Percentiles rank a stretch among this genome's conserved stretches.
Evolutionary conservation across 176 grass and related monocot species (phyloP).

Genomic region (Oryza meridionalis): DNA sequence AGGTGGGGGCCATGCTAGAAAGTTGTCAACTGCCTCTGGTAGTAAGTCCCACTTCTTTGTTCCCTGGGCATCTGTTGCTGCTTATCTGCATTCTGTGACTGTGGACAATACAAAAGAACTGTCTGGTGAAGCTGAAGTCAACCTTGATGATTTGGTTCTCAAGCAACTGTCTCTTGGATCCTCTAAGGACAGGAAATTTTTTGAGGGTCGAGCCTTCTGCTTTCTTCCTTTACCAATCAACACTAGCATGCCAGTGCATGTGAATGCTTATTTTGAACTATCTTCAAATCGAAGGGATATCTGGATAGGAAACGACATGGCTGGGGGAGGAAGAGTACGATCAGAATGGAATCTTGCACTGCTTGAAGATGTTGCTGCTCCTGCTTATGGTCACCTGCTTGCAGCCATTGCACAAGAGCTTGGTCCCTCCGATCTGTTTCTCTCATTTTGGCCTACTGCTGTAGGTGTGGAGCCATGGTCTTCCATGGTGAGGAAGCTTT

Average conservation of each 20-base stretch:
- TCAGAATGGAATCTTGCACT: slow-evolving; percentile 96
- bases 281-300: slow-evolving; percentile 99
- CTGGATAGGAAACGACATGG: slow-evolving; percentile 98
- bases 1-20: slow-evolving; percentile 83
- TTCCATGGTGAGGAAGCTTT: slow-evolving; percentile 86
- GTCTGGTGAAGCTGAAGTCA: slow-evolving; percentile 53
- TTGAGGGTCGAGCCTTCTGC: slow-evolving; percentile 90
- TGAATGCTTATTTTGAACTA: slow-evolving; percentile 99
- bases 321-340: slow-evolving; percentile 84
- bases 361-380: slow-evolving; percentile 90
- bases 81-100: slow-evolving; percentile 80
- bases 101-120: slow-evolving; percentile 67
- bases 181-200: slow-evolving; percentile 53
- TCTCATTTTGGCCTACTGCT: slow-evolving; percentile 87
- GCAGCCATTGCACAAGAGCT: slow-evolving; percentile 77
- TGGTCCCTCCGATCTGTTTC: slow-evolving; percentile 78
- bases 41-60: slow-evolving; percentile 87
- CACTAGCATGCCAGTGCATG: slow-evolving; percentile 82
- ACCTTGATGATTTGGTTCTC: slow-evolving; percentile 43
- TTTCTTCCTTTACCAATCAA: slow-evolving; percentile 93
- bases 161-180: slow-evolving; percentile 56
- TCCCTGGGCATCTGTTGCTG: slow-evolving; percentile 95
- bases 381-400: slow-evolving; percentile 86
- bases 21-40: slow-evolving; percentile 64
- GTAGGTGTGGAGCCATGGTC: slow-evolving; percentile 81